Evolutionary conservation across 257 asterid species (phyloP).

Genomic region (Forsythia suspensa): DNA sequence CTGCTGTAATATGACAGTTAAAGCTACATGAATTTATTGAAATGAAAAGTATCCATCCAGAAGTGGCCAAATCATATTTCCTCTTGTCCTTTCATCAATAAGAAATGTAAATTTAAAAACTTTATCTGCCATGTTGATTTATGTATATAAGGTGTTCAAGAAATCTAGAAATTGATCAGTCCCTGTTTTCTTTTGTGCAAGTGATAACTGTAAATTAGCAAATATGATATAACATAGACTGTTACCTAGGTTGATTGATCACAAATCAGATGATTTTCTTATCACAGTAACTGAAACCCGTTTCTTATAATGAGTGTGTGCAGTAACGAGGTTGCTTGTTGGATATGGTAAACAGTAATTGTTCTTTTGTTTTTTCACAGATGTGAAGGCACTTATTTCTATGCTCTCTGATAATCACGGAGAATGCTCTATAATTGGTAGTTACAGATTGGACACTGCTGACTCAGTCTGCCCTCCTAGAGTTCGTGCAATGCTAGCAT

Average conservation of each 20-base stretch:
- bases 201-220: background rate
- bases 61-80: background rate
- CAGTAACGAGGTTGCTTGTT: slow-evolving; percentile 3
- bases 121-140: background rate
- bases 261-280: background rate
- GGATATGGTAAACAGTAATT: background rate
- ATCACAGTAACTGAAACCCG: slow-evolving; percentile 8
- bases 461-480: slow-evolving; percentile 94
- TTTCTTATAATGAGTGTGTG: background rate
- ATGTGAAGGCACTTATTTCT: slow-evolving; percentile 80
- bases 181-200: background rate
- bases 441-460: slow-evolving; percentile 65
- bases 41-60: background rate
- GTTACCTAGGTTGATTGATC: background rate
- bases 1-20: background rate
- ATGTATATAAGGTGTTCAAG: background rate
- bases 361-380: slow-evolving; percentile 37
- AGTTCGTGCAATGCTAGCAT: slow-evolving; percentile 91
- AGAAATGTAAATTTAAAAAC: background rate
- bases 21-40: background rate
- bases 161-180: background rate
- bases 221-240: background rate
- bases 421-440: slow-evolving; percentile 71
- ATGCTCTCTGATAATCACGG: slow-evolving; percentile 79
- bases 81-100: background rate